These are phyloP conservation scores for Acaromyces ingoldii DNA, from an alignment of 1,284 basidiomycete species.

Conservation along the genomic window DNA sequence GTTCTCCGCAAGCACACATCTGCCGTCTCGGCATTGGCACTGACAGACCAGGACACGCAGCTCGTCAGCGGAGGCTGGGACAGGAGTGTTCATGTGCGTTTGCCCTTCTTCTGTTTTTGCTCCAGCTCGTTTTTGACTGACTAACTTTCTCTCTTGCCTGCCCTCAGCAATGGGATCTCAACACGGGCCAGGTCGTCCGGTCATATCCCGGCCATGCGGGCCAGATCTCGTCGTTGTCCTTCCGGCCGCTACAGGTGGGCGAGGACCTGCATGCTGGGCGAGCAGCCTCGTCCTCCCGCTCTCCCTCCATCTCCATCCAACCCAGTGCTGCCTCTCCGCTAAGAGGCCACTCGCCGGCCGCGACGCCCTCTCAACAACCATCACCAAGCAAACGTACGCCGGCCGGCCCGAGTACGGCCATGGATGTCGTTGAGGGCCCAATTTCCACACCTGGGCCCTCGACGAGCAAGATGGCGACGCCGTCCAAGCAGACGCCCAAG, in stretches of 20 bases:
- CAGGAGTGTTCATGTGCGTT: constrained; percentile 75
- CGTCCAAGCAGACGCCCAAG: not conserved
- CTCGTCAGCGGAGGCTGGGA: constrained; percentile 94
- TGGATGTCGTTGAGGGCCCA: too few species aligned
- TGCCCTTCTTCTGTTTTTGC: not conserved
- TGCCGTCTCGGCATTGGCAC: constrained; percentile 76
- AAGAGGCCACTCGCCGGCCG: too few species aligned
- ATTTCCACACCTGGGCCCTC: too few species aligned
- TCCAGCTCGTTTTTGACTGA: too few species aligned
- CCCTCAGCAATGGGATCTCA: constrained; percentile 98
- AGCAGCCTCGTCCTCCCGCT: too few species aligned
- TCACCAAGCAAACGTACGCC: not conserved
- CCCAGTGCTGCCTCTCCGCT: too few species aligned
- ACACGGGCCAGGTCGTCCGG: constrained; percentile 76
- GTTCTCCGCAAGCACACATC: constrained; percentile 65
- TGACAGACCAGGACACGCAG: constrained; percentile 74
- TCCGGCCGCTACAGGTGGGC: constrained; percentile 62
- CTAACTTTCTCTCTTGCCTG: too few species aligned
- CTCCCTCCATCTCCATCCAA: too few species aligned
- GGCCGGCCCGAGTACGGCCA: too few species aligned
- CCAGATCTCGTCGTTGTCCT: constrained; percentile 75
- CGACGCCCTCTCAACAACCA: not conserved
- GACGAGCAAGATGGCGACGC: not conserved
- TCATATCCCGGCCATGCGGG: constrained; percentile 77
- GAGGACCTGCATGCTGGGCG: too few species aligned